Conservation (phyloP, 2,329 filamentous ascomycete species). For the Scopulariopsis brevicaulis region DNA sequence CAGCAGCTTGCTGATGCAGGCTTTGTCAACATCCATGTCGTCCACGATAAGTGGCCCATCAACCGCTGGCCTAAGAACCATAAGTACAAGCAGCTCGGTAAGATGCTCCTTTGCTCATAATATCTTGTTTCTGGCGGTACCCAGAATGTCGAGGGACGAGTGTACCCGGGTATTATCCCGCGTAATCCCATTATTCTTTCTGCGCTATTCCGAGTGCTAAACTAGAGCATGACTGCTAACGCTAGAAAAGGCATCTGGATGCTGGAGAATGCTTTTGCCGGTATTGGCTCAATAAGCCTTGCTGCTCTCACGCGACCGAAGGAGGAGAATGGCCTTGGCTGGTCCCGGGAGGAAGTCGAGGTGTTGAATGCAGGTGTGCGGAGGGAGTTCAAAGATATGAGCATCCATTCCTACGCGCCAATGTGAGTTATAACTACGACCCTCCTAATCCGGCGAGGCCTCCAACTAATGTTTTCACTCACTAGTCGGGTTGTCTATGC, state of each 20-base stretch:
- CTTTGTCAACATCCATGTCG: slow-evolving; percentile 37
- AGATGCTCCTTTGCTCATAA: neutral
- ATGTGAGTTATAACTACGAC: slow-evolving; percentile 14
- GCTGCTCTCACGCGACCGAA: slow-evolving; percentile 17
- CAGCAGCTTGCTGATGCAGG: slow-evolving; percentile 35
- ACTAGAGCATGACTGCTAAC: neutral
- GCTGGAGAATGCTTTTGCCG: slow-evolving; percentile 8
- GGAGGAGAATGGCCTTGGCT: slow-evolving; percentile 10
- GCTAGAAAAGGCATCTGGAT: slow-evolving; percentile 16
- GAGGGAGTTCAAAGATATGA: slow-evolving; percentile 15
- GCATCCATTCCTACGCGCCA: slow-evolving; percentile 19
- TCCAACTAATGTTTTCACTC: neutral
- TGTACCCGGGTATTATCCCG: too few relatives aligned
- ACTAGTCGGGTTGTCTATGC: neutral
- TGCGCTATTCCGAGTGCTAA: neutral
- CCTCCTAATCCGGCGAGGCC: neutral
- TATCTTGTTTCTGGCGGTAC: too few relatives aligned
- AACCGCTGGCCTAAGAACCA: slow-evolving; percentile 39
- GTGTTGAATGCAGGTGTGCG: slow-evolving; percentile 15
- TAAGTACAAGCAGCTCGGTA: slow-evolving; percentile 38
- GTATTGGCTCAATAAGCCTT: slow-evolving; percentile 18
- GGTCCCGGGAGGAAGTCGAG: slow-evolving; percentile 16
- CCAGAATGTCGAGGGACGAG: too few relatives aligned
- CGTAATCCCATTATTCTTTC: too few relatives aligned
- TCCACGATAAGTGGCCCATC: slow-evolving; percentile 35